Percentiles rank a stretch among this genome's conserved stretches.
phyloP scores from a whole-genome alignment of 1,284 basidiomycete species.

The Ceratobasidium sp. region DNA sequence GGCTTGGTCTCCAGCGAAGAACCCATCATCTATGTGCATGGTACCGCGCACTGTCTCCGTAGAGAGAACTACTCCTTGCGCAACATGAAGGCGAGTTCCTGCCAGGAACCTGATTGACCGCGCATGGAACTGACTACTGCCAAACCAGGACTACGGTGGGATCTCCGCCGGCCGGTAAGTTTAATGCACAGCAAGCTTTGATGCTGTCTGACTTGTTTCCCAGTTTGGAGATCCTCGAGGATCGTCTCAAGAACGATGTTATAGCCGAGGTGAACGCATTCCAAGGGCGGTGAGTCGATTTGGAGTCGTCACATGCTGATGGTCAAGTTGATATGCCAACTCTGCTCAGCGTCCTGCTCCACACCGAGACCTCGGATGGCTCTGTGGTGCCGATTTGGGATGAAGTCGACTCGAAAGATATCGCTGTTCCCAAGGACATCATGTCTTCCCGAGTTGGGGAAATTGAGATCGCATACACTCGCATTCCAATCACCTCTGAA shows the following conservation, averaged over 20 bases:
- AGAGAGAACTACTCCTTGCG: slow-evolving; percentile 82
- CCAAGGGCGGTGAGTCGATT: slow-evolving; percentile 45
- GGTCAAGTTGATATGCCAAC: not conserved
- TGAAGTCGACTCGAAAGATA: slow-evolving; percentile 79
- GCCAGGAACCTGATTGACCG: not conserved
- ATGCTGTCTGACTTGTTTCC: slow-evolving; percentile 2
- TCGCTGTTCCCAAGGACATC: slow-evolving; percentile 88
- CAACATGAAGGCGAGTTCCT: slow-evolving; percentile 77
- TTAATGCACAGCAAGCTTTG: not conserved
- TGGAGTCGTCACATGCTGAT: not conserved
- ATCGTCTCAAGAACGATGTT: slow-evolving; percentile 91
- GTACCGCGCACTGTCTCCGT: slow-evolving; percentile 78
- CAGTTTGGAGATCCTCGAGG: slow-evolving; percentile 84
- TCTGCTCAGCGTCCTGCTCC: slow-evolving; percentile 75
- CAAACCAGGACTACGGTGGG: slow-evolving; percentile 81
- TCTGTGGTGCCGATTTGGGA: slow-evolving; percentile 97
- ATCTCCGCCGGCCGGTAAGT: slow-evolving; percentile 79
- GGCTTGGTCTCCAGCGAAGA: slow-evolving; percentile 60
- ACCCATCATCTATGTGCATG: slow-evolving; percentile 95
- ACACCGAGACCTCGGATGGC: slow-evolving; percentile 90
- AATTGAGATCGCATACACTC: slow-evolving; percentile 78
- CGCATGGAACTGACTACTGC: slow-evolving; percentile 24
- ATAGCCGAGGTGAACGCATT: slow-evolving; percentile 55
- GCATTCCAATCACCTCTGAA: slow-evolving; percentile 89
- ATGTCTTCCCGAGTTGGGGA: slow-evolving; percentile 72